A percentile compares a stretch with the other conserved stretches of the same genome.
phyloP scores from a whole-genome alignment of 805 yeast genomes.

The Metschnikowia chrysomelidarum region DNA sequence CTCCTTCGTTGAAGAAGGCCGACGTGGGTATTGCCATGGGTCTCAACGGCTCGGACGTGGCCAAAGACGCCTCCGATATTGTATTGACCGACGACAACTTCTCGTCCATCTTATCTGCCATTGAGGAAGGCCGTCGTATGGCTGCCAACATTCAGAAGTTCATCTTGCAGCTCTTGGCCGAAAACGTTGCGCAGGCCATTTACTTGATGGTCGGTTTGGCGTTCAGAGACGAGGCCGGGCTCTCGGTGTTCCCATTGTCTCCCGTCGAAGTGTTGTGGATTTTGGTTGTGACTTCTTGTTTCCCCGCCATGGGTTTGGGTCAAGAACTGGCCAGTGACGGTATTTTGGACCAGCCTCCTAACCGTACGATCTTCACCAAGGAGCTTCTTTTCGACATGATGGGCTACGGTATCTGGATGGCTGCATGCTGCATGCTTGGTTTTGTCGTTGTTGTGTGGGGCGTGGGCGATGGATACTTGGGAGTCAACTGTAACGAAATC shows the following conservation, averaged over 20 bases:
- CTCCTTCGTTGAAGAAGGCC: constrained; percentile 28
- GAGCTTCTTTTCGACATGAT: constrained; percentile 42
- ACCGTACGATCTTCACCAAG: constrained; percentile 37
- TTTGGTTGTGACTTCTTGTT: constrained; percentile 22
- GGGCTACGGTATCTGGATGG: constrained; percentile 43
- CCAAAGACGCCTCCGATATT: constrained; percentile 29
- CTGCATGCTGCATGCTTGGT: constrained; percentile 37
- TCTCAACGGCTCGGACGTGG: constrained; percentile 29
- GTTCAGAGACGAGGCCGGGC: constrained; percentile 58
- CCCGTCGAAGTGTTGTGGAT: constrained; percentile 29
- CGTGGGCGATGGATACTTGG: constrained; percentile 39
- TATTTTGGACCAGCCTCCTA: constrained; percentile 37
- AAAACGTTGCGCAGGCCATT: constrained; percentile 52
- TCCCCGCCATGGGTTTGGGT: constrained; percentile 25
- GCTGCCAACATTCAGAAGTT: constrained; percentile 22
- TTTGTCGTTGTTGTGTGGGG: constrained; percentile 39
- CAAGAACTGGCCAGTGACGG: constrained; percentile 41
- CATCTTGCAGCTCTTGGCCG: constrained; percentile 22
- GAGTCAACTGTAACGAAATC: constrained; percentile 33
- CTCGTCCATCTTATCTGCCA: constrained; percentile 27
- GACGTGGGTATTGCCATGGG: constrained; percentile 33
- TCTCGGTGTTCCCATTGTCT: constrained; percentile 78
- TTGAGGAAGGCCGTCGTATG: constrained; percentile 27
- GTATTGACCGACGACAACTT: constrained; percentile 29
- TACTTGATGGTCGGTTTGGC: constrained; percentile 70